Evolutionary conservation across 306 rosid species (phyloP), one percentile per base, ranked within the genome.

Genomic region (Oemleria cerasiformis): DNA sequence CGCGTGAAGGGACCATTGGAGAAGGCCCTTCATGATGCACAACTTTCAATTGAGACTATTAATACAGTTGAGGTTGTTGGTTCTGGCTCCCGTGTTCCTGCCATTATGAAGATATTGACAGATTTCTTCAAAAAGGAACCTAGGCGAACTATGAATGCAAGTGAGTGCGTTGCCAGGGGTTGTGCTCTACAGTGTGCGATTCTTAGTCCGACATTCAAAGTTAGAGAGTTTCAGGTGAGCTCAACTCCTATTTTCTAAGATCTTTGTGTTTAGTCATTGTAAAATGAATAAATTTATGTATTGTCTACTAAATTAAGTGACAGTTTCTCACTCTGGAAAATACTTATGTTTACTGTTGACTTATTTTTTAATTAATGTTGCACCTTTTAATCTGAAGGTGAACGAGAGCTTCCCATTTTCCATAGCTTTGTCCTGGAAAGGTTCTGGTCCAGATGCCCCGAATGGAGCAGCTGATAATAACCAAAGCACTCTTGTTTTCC

Each of bases 141-240:
- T 39, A 86, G 96, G 82, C 85, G 99, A 42, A 95, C 99, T 64
- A 91, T 95, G 97, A 95, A 95, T 78, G 96, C 97, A 8, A 91
- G 97, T 67, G 99, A 95, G 70, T 91, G 99, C 75, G 96, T 95
- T 72, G 96, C 97, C 36, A 85, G 87, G 74, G 99, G 99, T 63
- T 84, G 90, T 84, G 99, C 99, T 47, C 79, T 95, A 82, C 82
- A 95, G 73, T 95, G 97, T 56, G 99, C 99, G 13, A 91, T 95
- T 70, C 96, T 95, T 53, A 95, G 99, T 78, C 97, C 99, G 23
- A 91, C 97, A 7, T 95, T 91, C 78, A 91, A 89, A 88, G 97
- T 95, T 0, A 76, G 99, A 45, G 96, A 95, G 63, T 95, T 91
- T 79, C 96, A 91, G 96, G 99, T 95, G 81, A 67, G 49, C 63